These are phyloP conservation scores for Salix udensis DNA, from an alignment of 345 rosid genomes.

Conservation along the genomic window DNA sequence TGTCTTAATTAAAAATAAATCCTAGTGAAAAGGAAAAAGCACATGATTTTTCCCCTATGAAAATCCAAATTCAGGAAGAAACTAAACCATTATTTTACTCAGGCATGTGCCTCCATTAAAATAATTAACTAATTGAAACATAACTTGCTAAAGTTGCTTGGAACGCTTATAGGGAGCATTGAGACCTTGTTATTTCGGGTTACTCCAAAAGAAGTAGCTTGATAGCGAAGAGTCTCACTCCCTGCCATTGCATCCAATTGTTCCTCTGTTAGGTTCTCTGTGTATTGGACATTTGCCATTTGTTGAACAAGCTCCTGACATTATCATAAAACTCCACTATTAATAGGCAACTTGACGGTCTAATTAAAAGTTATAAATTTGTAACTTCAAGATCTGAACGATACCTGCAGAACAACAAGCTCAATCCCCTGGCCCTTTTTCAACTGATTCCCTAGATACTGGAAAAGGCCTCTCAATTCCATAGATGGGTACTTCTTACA, in stretches of 20 bases:
- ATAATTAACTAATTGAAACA: background rate
- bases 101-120: background rate
- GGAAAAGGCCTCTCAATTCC: slow-evolving; percentile 98
- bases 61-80: background rate
- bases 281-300: slow-evolving; percentile 99
- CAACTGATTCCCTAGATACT: slow-evolving; percentile 94
- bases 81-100: background rate
- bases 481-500: slow-evolving; percentile 98
- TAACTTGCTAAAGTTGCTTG: background rate
- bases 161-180: background rate
- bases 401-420: slow-evolving; percentile 93
- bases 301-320: slow-evolving; percentile 92
- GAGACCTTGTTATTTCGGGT: slow-evolving; percentile 90
- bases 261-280: slow-evolving; percentile 95
- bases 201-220: slow-evolving; percentile 88
- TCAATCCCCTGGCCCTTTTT: slow-evolving; percentile 96
- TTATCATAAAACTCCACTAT: slow-evolving; percentile 24
- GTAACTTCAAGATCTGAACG: slow-evolving; percentile 16
- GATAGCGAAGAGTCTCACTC: slow-evolving; percentile 92
- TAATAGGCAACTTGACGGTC: slow-evolving; percentile 11
- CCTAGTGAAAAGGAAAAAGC: background rate
- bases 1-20: background rate
- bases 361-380: slow-evolving; percentile 12
- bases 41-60: background rate
- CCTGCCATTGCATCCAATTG: slow-evolving; percentile 99